Evolutionary conservation across 306 rosid species (phyloP), one percentile per base, ranked within the genome.

Genomic region (Begonia loranthoides): DNA sequence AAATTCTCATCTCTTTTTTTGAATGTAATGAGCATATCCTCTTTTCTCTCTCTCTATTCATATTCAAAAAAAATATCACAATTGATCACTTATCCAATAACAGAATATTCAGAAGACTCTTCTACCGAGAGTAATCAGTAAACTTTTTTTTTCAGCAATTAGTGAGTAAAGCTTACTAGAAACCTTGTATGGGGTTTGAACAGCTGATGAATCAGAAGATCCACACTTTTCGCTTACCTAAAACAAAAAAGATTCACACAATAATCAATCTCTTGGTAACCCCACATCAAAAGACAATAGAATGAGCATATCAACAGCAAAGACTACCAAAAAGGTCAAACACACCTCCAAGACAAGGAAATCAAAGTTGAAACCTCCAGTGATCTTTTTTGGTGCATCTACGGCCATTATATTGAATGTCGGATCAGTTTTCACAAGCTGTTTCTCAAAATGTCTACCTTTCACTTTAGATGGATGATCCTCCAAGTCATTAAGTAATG

Each of bases 261-360:
- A 52, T 41, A 28, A 55, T 53, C 56, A 69, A 60, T 59, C 45
- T 44, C 52, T 12, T 5, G 54, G 59, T 15, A 56, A 50, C 40
- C 49, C 34, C 41, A 45, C 15, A 46, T 47, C 50, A 54, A 38
- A 46, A 58, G 54, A 59, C 34, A 59, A 47, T 54, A 52, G 43
- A 57, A 17, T 28, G 36, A 28, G 9, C 36, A 5, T 7, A 28
- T 28, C 36, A 17, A 56, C 46, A 53, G 50, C 62, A 22, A 14
- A 45, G 34, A 15, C 51, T 44, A 40, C 39, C 43, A 55, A 15
- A 59, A 7, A n/a, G 2, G 34, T 45, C 34, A 50, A 59, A 54
- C 66, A 65, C 74, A 89, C 97, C 97, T 89, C 95, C 77, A 89
- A 68, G 54, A 85, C 97, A 70, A 89, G 79, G 62, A 75, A 89